Evolutionary conservation across 2,329 filamentous ascomycete genomes (phyloP), one percentile per base, ranked within the genome.

Genomic region (Phialemoniopsis sp.): DNA sequence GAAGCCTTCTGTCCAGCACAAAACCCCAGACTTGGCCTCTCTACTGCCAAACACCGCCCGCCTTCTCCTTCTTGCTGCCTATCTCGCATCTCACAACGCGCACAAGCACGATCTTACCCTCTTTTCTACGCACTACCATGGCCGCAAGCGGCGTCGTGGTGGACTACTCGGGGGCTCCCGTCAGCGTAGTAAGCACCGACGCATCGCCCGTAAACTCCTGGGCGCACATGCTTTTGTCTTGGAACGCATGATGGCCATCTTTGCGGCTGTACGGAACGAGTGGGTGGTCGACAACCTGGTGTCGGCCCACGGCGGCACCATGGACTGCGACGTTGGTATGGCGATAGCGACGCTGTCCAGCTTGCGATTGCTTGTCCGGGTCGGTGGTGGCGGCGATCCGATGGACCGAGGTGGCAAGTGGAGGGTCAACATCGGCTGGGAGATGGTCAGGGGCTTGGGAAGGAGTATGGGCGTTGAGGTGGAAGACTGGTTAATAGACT

Each of bases 31-130:
- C 46, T 69, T 83, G 4, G 68, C 74, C 2, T 57, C 67, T 17
- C 67, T 80, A 5, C 71, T 93, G 6, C 87, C 87, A 1, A 82
- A 82, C 39, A 85, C 82, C 36, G 82, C 87, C 3, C 83, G 86
- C 31, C 76, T 87, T 38, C 72, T 91, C 19, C 76, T 93, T 10
- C 72, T 89, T 18, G 80, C 87, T 29, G 83, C 87, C 4, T 93
- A 93, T 62, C 77, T 93, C 4, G 85, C 87, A 37, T 89, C 85
- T 2, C 87, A 88, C 70, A 93, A 90, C 57, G 78, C 84, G 13
- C 66, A 84, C 2, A 75, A 80, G n/a, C 79, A 86, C 54, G 87
- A 93, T 58, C 66, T 79, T 5, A 72, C 79, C 2, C 79, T 88
- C 54, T 93, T 93, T 67, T 88, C 85, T 49, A 88, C 86, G 12